Conservation (phyloP, 2,329 filamentous ascomycete genomes). For the Daldinia sp. region DNA sequence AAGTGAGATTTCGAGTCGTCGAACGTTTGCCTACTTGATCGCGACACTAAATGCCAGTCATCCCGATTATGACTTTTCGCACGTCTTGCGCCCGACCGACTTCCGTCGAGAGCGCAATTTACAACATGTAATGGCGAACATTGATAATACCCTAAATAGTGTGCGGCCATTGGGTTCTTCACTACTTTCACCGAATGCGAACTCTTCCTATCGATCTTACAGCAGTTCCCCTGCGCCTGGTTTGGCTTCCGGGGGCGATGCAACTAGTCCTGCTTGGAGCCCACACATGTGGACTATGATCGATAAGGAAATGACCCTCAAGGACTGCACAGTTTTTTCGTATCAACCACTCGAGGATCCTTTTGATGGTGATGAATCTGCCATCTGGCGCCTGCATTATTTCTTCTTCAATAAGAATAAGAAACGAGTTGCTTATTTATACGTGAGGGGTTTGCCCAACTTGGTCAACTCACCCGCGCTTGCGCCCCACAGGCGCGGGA, state of each 20-base stretch:
- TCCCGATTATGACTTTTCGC: constrained; percentile 96
- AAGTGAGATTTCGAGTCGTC: constrained; percentile 84
- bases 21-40: constrained; percentile 95
- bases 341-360: constrained; percentile 91
- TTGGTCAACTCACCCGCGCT: constrained; percentile 56
- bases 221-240: constrained; percentile 49
- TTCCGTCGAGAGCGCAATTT: constrained; percentile 86
- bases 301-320: constrained; percentile 92
- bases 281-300: constrained; percentile 91
- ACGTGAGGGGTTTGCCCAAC: constrained; percentile 86
- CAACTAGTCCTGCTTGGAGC: constrained; percentile 74
- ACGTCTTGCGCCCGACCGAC: constrained; percentile 86
- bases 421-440: constrained; percentile 94
- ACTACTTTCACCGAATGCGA: constrained; percentile 48
- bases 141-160: constrained; percentile 88
- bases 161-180: constrained; percentile 70
- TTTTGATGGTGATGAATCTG: constrained; percentile 89
- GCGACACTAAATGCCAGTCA: constrained; percentile 96
- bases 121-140: constrained; percentile 81
- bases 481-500: constrained; percentile 43
- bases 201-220: constrained; percentile 52
- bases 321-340: constrained; percentile 87
- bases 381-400: constrained; percentile 95
- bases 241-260: constrained; percentile 51
- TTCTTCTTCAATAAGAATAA: constrained; percentile 96